Evolutionary conservation across 768 basidiomycete genomes (phyloP), one percentile per base, ranked within the genome.

Genomic region (Antrodiella citrinella): DNA sequence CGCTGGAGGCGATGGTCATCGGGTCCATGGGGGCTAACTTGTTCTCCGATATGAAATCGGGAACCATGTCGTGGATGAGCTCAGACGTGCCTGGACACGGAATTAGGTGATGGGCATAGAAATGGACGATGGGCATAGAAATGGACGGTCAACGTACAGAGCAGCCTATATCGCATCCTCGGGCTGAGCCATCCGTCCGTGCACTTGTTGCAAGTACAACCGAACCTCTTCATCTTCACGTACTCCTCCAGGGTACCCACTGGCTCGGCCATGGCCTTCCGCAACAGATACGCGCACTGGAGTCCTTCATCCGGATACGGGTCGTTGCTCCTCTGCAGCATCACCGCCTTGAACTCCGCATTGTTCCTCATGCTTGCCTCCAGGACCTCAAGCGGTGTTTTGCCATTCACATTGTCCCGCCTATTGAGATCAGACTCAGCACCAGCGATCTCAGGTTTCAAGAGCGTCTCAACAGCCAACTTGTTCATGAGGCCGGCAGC

Each of bases 121-220:
- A n/a, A n/a, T n/a, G n/a, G n/a, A n/a, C n/a, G n/a, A n/a, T n/a
- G n/a, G n/a, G n/a, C n/a, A n/a, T 7, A 30, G 4, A 21, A 47
- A 38, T 15, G 18, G 4, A 24, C 19, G 19, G 19, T 13, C 2
- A 12, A 53, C 55, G 9, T 19, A 43, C 55, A 30, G 3, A 30
- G 23, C 25, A 54, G 26, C 21, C 52, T 35, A 41, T 44, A 56
- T 1, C 48, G 55, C 52, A 57, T 57, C 23, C 50, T 24, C 15
- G 52, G 47, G 2, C 49, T 54, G 12, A 57, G 41, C 50, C 56
- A 57, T 4, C 55, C 56, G 15, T 51, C 47, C 1, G 45, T 44
- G 23, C 56, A 57, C 10, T 25, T 26, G 2, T 26, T 43, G 25
- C 56, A 57, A 4, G 53, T 52, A 15, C 56, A 57, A 19, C 56